Evolutionary conservation across 208 protist species (phyloP), one percentile per base, ranked within the genome.

Genomic region (Acanthamoeba castellanii): DNA sequence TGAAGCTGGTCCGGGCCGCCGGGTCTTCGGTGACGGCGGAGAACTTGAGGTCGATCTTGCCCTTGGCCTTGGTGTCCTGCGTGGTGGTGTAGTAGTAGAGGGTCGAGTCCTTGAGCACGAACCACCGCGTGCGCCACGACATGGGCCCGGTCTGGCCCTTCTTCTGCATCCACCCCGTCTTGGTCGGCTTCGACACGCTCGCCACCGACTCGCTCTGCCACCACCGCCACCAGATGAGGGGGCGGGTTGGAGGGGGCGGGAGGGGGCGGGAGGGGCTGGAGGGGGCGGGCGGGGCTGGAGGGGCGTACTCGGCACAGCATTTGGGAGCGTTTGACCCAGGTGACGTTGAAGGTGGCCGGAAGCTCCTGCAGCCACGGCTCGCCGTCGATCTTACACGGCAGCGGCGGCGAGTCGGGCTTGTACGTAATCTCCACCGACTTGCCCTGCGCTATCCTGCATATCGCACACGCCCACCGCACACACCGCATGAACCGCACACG

Each of bases 361-460:
- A 13, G 6, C 8, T 74, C 55, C 34, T 93, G 88, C 45, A 93
- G 59, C 88, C 88, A 93, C 6, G 88, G 88, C 68, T 93, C 88
- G 27, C 88, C 88, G 34, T 93, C 88, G 20, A 93, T 57, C 34
- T 93, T 93, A 34, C 88, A 72, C 27, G 88, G 88, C 57, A 93
- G 45, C 25, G 66, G 68, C 25, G 8, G 59, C 45, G 47, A n/a
- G 45, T 32, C 57, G 34, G 88, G n/a, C 50, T 57, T 50, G 78
- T 81, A 93, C 34, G 34, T 30, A 34, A 93, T 93, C 47, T 93
- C 55, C 2, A 93, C 47, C 22, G 90, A 13, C 52, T 32, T 76
- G 22, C 88, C 88, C 88, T 93, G 88, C n/a, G 66, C 88, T 55
- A 93, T 37, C 57, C 88, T 57, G 45, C 47, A 52, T 52, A 3